Percentiles rank a stretch among this genome's conserved stretches.
These are phyloP conservation scores for Amaranthus cruentus DNA, from an alignment of 148 eudicot genomes.

Conservation along the genomic window DNA sequence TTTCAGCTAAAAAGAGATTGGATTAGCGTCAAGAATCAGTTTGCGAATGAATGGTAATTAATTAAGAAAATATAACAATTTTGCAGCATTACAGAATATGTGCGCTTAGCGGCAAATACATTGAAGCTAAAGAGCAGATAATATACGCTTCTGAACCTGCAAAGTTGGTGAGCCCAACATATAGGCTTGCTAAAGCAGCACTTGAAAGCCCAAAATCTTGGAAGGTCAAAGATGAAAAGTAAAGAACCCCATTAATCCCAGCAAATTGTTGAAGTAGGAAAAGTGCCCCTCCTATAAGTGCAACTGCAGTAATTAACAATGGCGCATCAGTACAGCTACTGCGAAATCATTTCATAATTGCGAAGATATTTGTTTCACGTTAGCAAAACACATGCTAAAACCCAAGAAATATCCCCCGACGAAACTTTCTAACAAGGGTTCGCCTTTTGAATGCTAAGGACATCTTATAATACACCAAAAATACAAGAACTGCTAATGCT, in stretches of 20 bases:
- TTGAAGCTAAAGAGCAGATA: constrained; percentile 1
- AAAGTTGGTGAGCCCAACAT: constrained; percentile 70
- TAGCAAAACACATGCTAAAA: neutral
- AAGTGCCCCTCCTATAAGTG: constrained; percentile 68
- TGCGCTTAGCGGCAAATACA: neutral
- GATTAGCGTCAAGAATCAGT: constrained; percentile 1
- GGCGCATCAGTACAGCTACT: neutral
- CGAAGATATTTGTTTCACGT: neutral
- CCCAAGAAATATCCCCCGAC: neutral
- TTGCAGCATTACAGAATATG: neutral
- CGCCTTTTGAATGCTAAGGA: neutral
- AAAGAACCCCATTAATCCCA: constrained; percentile 78
- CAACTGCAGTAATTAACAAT: constrained; percentile 45
- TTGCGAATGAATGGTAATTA: neutral
- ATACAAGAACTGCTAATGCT: neutral
- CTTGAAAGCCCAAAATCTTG: constrained; percentile 76
- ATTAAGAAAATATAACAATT: neutral
- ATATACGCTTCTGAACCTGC: constrained; percentile 46
- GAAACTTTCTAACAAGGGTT: neutral
- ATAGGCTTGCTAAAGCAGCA: constrained; percentile 70
- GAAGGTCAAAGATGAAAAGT: constrained; percentile 78
- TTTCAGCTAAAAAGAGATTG: neutral
- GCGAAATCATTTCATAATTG: neutral
- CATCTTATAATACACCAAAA: neutral
- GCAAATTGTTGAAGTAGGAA: constrained; percentile 80